Evolutionary conservation across 352 stramenopile species (phyloP).

Genomic region (Phytophthora kernoviae): DNA sequence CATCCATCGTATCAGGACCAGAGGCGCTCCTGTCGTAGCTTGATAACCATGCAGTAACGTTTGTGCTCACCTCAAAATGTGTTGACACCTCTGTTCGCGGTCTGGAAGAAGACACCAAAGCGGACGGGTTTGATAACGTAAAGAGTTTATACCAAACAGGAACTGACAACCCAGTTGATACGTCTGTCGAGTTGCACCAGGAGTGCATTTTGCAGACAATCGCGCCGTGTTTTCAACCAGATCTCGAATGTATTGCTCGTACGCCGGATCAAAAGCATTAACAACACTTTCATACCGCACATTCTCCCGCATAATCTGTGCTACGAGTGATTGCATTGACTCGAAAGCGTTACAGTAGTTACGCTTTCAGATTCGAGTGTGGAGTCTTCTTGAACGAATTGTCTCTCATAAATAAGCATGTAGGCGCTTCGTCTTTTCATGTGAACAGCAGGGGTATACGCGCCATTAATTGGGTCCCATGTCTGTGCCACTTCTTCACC

Average conservation of each 20-base stretch:
- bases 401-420: slow-evolving; percentile 78
- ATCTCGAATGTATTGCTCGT: slow-evolving; percentile 32
- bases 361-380: not conserved
- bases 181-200: slow-evolving; percentile 9
- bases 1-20: not conserved
- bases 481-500: slow-evolving; percentile 77
- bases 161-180: slow-evolving; percentile 41
- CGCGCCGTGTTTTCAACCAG: slow-evolving; percentile 19
- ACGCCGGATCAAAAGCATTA: slow-evolving; percentile 38
- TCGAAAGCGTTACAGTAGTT: slow-evolving; percentile 7
- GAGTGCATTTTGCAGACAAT: not conserved
- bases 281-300: slow-evolving; percentile 37
- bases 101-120: not conserved
- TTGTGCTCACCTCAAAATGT: slow-evolving; percentile 6
- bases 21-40: slow-evolving; percentile 2
- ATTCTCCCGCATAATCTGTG: slow-evolving; percentile 35
- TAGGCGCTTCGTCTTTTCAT: slow-evolving; percentile 76
- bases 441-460: slow-evolving; percentile 44
- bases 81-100: not conserved
- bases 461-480: slow-evolving; percentile 45
- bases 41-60: slow-evolving; percentile 17
- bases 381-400: slow-evolving; percentile 3
- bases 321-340: slow-evolving; percentile 23
- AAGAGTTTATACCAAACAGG: slow-evolving; percentile 40
- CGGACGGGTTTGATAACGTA: slow-evolving; percentile 12